These are phyloP conservation scores for Tulasnella sp. DNA, from an alignment of 768 basidiomycete genomes.

Conservation along the genomic window DNA sequence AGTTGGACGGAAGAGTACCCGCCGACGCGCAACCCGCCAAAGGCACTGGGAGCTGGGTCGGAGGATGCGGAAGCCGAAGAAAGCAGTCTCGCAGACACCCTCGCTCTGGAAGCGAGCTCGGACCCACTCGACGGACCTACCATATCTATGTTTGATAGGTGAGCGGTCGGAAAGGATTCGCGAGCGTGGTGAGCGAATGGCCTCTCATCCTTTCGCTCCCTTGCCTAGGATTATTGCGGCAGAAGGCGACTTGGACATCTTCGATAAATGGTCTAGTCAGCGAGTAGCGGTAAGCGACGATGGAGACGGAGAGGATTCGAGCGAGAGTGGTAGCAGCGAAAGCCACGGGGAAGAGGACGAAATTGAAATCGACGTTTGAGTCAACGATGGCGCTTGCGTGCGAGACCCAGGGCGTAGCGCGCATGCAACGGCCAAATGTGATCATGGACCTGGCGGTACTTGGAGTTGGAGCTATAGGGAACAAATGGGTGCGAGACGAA, in stretches of 20 bases:
- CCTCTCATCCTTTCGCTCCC: background rate
- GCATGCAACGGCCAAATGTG: too few relatives aligned
- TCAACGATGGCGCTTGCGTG: background rate
- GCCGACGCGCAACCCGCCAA: background rate
- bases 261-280: background rate
- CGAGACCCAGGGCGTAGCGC: background rate
- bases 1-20: background rate
- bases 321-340: background rate
- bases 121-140: background rate
- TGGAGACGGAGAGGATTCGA: background rate
- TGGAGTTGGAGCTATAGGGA: too few relatives aligned
- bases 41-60: background rate
- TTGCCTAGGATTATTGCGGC: background rate
- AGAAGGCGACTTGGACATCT: slow-evolving; percentile 22
- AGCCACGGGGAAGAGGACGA: background rate
- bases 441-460: too few relatives aligned
- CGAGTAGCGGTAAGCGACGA: background rate
- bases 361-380: background rate
- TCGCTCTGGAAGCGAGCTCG: background rate
- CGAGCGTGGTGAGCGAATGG: background rate
- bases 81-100: background rate
- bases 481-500: too few relatives aligned
- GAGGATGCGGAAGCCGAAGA: background rate
- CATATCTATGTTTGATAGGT: slow-evolving; percentile 29
- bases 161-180: background rate